Conservation (phyloP, 1,139 yeast genomes). For the Kodamaea plutei region DNA sequence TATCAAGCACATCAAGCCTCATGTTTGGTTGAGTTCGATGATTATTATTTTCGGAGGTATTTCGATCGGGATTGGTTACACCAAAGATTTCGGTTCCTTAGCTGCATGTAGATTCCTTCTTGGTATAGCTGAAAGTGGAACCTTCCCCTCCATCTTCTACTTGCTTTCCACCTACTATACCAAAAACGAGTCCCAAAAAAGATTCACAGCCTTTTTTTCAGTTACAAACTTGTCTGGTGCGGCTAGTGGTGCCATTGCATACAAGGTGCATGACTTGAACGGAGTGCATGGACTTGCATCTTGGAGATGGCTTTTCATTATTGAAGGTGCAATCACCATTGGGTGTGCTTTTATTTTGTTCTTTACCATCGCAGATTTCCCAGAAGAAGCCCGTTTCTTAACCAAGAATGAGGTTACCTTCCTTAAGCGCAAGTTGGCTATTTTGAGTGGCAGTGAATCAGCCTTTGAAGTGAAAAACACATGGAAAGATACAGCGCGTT, state of each 20-base stretch:
- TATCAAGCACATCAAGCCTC: conserved; percentile 59
- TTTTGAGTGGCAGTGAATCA: conserved; percentile 48
- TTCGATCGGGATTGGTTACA: conserved; percentile 65
- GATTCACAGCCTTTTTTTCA: conserved; percentile 63
- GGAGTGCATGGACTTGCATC: conserved; percentile 38
- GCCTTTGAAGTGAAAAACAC: conserved; percentile 49
- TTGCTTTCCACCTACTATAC: conserved; percentile 55
- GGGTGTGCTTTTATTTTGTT: conserved; percentile 56
- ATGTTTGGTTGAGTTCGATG: conserved; percentile 55
- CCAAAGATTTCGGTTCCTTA: conserved; percentile 52
- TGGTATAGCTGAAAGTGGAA: conserved; percentile 65
- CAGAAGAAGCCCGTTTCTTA: conserved; percentile 51
- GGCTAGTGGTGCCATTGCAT: conserved; percentile 41
- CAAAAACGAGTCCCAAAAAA: conserved; percentile 60
- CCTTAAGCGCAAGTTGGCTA: conserved; percentile 51
- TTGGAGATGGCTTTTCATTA: conserved; percentile 76
- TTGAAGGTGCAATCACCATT: conserved; percentile 69
- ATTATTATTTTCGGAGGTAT: conserved; percentile 60
- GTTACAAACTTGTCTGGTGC: conserved; percentile 42
- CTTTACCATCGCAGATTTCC: conserved; percentile 64
- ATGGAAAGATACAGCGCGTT: conserved; percentile 34
- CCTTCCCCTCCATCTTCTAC: conserved; percentile 73
- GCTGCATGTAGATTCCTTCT: conserved; percentile 59
- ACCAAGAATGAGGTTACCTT: conserved; percentile 44
- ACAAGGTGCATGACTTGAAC: conserved; percentile 36